phyloP scores from a whole-genome alignment of 192 early-diverging fungal genomes.

The Backusella psychrophila region DNA sequence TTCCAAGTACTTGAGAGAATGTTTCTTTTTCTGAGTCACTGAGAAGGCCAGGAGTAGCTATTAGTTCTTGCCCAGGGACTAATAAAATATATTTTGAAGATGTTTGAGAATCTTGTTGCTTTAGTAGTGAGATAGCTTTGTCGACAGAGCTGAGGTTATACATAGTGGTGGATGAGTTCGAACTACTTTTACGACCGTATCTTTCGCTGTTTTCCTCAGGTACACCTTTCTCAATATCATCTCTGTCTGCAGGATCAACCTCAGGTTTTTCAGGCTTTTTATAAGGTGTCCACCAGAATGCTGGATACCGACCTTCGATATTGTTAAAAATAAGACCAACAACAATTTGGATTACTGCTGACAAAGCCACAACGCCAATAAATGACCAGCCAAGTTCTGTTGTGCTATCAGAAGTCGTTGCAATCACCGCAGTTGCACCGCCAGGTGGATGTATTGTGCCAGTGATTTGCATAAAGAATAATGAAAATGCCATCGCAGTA shows the following conservation, averaged over 20 bases:
- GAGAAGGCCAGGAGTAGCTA: neutral
- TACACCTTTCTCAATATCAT: neutral
- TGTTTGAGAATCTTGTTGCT: neutral
- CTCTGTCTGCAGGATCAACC: neutral
- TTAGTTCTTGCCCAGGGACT: neutral
- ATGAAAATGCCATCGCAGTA: constrained; percentile 43
- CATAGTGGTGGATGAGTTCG: neutral
- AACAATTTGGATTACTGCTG: constrained; percentile 40
- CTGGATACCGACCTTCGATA: constrained; percentile 48
- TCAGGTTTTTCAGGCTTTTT: neutral
- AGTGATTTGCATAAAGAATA: constrained; percentile 52
- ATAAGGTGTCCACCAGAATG: constrained; percentile 50
- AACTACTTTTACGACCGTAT: neutral
- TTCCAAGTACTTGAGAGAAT: neutral
- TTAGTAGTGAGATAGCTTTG: neutral
- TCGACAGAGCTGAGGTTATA: neutral
- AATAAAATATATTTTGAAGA: neutral
- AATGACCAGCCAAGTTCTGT: constrained; percentile 47
- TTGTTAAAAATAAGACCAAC: constrained; percentile 52
- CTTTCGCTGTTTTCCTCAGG: neutral
- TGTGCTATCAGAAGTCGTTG: constrained; percentile 39
- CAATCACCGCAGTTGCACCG: constrained; percentile 51
- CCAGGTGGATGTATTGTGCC: constrained; percentile 55
- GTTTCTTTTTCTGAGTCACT: neutral
- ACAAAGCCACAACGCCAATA: constrained; percentile 43